Base-by-base conservation (phyloP, 768 basidiomycete genomes). In the Asterophora parasitica region DNA sequence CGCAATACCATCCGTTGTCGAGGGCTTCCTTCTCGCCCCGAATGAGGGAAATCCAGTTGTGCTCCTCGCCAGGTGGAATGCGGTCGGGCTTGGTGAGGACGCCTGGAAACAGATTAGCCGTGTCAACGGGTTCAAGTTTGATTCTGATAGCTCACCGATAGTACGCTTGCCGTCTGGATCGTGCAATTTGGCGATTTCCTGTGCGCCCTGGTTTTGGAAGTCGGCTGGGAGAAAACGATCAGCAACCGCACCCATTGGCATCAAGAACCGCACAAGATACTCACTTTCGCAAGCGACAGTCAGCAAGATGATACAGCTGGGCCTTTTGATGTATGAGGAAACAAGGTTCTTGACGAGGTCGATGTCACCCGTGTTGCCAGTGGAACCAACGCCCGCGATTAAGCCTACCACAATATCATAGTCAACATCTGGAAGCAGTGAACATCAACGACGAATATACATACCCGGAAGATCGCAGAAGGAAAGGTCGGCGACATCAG, bases 191-290 rank as follows among this genome's bases (percentile, higher is more conserved):
- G 84, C 79, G 0, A 90, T 65, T n/a, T 75, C 67, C 49, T 83
- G 80, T 0, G 87, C 87, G 0, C 82, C 83, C 60, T 90, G 87
- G 35, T 87, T 91, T 54, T 89, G 84, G 15, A 85, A 86, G 52
- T 91, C 86, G 43, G 85, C 88, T 90, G 38, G 1, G 26, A 36
- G 36, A 26, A 8, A 20, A 13, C 6, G 23, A 23, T 23, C 23
- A 23, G 23, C 6, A 6, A 23, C n/a, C n/a, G n/a, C n/a, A n/a
- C n/a, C n/a, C n/a, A n/a, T n/a, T n/a, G n/a, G n/a, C n/a, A n/a
- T n/a, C n/a, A n/a, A n/a, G n/a, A n/a, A n/a, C n/a, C n/a, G n/a
- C 23, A 36, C 23, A 5, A n/a, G 49, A 23, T 13, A 53, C 76
- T 49, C 46, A 83, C 83, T 83, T 62, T 85, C 82, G 54, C 82